Conservation (phyloP, 148 eudicot species). For the Dianthus caryophyllus region DNA sequence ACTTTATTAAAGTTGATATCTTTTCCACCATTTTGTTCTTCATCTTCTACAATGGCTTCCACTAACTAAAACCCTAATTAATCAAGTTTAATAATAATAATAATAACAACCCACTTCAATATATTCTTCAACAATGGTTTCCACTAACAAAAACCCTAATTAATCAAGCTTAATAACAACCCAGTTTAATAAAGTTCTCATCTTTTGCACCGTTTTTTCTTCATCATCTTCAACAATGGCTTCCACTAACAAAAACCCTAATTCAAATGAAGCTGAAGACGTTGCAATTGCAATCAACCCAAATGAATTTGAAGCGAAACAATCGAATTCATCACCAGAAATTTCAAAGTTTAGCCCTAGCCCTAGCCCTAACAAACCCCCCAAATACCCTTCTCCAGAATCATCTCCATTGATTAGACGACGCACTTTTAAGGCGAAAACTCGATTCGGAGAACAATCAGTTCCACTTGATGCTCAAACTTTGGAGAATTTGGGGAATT, state of each 20-base stretch:
- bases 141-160: no score
- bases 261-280: constrained; percentile 18
- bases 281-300: constrained; percentile 23
- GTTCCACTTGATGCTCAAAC: constrained; percentile 30
- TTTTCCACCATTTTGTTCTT: no score
- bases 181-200: neutral
- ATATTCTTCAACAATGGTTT: constrained; percentile 2
- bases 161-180: neutral
- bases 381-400: constrained; percentile 37
- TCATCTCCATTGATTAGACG: constrained; percentile 34
- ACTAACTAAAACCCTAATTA: no score
- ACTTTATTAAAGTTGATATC: no score
- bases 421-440: constrained; percentile 34
- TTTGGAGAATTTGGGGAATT: constrained; percentile 16
- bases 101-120: neutral
- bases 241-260: constrained; percentile 6
- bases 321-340: constrained; percentile 40
- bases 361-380: constrained; percentile 50
- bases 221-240: constrained; percentile 14
- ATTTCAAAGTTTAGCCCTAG: constrained; percentile 38
- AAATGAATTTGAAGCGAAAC: constrained; percentile 15
- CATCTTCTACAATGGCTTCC: neutral
- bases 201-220: neutral
- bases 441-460: constrained; percentile 74
- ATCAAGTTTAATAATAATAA: neutral